Conservation (phyloP, 164 flowering plant species). For the grape (Vitis vinifera) region DNA sequence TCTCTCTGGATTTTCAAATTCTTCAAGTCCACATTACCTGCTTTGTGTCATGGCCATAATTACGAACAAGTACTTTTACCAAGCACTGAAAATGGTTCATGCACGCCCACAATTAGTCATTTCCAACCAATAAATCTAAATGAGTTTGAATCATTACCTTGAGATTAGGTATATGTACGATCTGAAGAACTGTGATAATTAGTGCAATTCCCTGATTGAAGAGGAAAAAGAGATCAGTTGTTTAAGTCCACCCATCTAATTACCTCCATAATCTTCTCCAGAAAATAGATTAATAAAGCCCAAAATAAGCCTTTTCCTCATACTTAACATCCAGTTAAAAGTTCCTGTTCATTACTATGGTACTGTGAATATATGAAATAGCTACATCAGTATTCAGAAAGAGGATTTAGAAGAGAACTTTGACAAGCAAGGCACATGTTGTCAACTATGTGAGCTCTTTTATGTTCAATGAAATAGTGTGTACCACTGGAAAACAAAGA, state of each 20-base stretch:
- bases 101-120: too few relatives aligned
- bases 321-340: not conserved
- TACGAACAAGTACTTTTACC: too few relatives aligned
- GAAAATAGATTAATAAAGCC: not conserved
- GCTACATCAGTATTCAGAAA: not conserved
- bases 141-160: conserved; percentile 32
- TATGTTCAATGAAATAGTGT: not conserved
- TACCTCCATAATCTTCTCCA: not conserved
- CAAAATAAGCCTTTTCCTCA: not conserved
- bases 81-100: too few relatives aligned
- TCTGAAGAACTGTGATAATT: conserved; percentile 51
- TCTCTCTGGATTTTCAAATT: too few relatives aligned
- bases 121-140: not conserved
- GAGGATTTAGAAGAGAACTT: not conserved
- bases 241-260: not conserved
- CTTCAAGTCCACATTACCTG: too few relatives aligned
- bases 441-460: not conserved
- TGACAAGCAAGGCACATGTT: not conserved
- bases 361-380: not conserved
- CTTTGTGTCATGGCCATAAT: too few relatives aligned
- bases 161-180: conserved; percentile 50
- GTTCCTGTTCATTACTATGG: too few relatives aligned
- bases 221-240: not conserved
- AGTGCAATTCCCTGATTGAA: conserved; percentile 45
- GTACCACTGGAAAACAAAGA: too few relatives aligned